A percentile compares a stretch with the other conserved stretches of the same genome.
These are phyloP conservation scores for Hymenoscyphus albidus DNA, from an alignment of 2,329 filamentous ascomycete species.

Conservation along the genomic window DNA sequence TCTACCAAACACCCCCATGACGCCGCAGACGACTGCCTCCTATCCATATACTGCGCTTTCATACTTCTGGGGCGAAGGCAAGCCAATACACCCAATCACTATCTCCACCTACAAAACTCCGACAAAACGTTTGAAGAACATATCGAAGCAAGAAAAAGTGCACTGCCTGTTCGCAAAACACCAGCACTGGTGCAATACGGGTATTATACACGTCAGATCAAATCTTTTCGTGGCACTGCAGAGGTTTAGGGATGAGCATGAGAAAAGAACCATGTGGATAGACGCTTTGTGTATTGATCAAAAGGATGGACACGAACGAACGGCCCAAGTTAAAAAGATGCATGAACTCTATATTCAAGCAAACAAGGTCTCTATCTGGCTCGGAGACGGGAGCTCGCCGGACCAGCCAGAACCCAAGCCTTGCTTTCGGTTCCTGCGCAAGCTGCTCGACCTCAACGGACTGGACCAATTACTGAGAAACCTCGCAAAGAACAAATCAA, in stretches of 20 bases:
- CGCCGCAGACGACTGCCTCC: background rate
- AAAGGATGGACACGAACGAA: constrained; percentile 24
- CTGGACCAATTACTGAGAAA: background rate
- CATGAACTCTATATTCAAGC: constrained; percentile 30
- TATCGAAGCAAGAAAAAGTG: background rate
- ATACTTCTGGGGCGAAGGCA: constrained; percentile 2
- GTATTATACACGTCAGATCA: background rate
- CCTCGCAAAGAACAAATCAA: background rate
- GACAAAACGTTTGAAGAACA: background rate
- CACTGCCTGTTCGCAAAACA: background rate
- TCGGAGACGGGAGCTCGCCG: constrained; percentile 19
- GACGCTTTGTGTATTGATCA: constrained; percentile 34
- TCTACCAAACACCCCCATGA: background rate
- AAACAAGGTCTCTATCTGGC: constrained; percentile 29
- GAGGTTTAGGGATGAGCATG: background rate
- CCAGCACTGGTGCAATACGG: background rate
- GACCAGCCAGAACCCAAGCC: background rate
- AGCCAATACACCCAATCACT: background rate
- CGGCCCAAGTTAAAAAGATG: constrained; percentile 29
- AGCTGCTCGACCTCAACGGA: background rate
- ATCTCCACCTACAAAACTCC: background rate
- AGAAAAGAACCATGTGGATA: constrained; percentile 25
- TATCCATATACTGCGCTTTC: background rate
- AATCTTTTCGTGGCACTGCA: background rate
- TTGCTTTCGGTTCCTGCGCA: background rate